phyloP scores from a whole-genome alignment of 371 early-diverging fungal species.

The Choanephora cucurbitarum region DNA sequence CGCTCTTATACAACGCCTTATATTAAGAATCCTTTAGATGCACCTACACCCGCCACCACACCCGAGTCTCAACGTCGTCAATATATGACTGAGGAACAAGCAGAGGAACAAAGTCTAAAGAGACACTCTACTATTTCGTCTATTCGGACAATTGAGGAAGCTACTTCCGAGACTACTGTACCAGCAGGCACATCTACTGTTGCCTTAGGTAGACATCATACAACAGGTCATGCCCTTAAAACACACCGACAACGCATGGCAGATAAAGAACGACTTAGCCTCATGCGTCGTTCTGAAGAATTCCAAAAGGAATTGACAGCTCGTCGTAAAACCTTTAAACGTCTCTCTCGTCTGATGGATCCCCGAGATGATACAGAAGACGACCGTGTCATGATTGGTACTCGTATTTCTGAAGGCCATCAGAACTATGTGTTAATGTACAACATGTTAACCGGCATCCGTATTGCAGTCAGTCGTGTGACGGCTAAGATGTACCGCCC shows the following conservation, averaged over 20 bases:
- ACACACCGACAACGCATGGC: slow-evolving; percentile 29
- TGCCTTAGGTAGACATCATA: slow-evolving; percentile 36
- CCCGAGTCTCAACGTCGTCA: slow-evolving; percentile 2
- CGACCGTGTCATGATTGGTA: slow-evolving; percentile 62
- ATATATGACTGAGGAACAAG: not conserved
- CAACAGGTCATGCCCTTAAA: slow-evolving; percentile 44
- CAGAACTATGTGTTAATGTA: slow-evolving; percentile 90
- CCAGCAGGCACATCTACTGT: not conserved
- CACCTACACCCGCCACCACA: slow-evolving; percentile 8
- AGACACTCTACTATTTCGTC: slow-evolving; percentile 23
- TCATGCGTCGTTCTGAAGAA: slow-evolving; percentile 43
- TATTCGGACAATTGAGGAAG: slow-evolving; percentile 3
- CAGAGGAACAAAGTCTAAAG: slow-evolving; percentile 9
- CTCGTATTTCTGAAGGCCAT: slow-evolving; percentile 67
- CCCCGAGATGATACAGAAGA: slow-evolving; percentile 46
- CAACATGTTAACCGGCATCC: slow-evolving; percentile 95
- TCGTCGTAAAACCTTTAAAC: slow-evolving; percentile 42
- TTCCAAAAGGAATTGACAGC: slow-evolving; percentile 42
- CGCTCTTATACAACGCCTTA: slow-evolving; percentile 21
- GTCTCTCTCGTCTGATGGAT: slow-evolving; percentile 38
- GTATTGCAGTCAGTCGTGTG: slow-evolving; percentile 85
- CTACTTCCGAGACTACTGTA: not conserved
- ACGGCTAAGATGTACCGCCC: slow-evolving; percentile 76
- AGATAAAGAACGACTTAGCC: slow-evolving; percentile 23
- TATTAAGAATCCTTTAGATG: slow-evolving; percentile 1